phyloP scores from a whole-genome alignment of 345 rosid species.

The Camelina laxa region DNA sequence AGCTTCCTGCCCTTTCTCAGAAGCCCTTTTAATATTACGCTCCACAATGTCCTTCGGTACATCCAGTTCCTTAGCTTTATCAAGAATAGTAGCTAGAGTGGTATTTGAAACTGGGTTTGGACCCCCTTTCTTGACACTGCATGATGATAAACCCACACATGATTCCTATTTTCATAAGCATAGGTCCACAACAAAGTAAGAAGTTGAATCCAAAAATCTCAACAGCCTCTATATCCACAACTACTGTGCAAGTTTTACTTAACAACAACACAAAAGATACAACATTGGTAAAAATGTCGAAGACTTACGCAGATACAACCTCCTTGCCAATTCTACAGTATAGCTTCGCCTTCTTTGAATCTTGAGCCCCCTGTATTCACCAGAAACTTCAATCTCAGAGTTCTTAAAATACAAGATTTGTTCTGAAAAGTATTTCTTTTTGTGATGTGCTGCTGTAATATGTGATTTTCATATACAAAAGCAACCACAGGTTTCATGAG shows the following conservation, averaged over 20 bases:
- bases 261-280: slow-evolving; percentile 9
- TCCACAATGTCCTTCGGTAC: slow-evolving; percentile 94
- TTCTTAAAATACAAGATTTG: neutral
- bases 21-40: slow-evolving; percentile 86
- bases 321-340: slow-evolving; percentile 84
- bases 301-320: slow-evolving; percentile 89
- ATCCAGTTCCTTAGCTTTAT: slow-evolving; percentile 88
- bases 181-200: slow-evolving; percentile 1
- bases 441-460: neutral
- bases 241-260: neutral
- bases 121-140: slow-evolving; percentile 89
- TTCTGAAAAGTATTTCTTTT: neutral
- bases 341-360: slow-evolving; percentile 84
- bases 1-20: slow-evolving; percentile 91
- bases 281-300: slow-evolving; percentile 14
- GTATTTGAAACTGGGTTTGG: slow-evolving; percentile 80
- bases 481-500: neutral
- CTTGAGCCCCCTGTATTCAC: slow-evolving; percentile 74
- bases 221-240: neutral
- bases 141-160: slow-evolving; percentile 31
- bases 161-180: neutral
- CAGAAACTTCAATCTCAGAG: slow-evolving; percentile 27
- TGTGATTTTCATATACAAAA: neutral
- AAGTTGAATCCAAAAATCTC: slow-evolving; percentile 17
- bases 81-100: slow-evolving; percentile 73